Evolutionary conservation across 257 asterid species (phyloP).

Genomic region (Thymus mandschuricus): DNA sequence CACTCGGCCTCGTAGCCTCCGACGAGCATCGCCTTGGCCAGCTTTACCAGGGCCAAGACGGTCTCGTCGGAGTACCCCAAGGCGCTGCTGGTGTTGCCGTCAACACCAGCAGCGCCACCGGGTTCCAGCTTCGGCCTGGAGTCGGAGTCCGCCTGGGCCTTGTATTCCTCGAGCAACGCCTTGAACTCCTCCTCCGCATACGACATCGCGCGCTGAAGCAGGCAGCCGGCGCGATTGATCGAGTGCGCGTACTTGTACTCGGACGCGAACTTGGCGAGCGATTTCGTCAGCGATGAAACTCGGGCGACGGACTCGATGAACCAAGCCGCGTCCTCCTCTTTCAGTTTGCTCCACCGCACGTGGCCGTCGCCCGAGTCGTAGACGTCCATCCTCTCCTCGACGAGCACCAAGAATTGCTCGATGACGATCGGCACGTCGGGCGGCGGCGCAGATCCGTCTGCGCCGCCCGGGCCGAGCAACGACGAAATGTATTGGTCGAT

Average conservation of each 20-base stretch:
- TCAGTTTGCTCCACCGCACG: constrained; percentile 54
- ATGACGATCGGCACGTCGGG: constrained; percentile 61
- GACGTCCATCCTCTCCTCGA: constrained; percentile 63
- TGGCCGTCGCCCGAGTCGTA: constrained; percentile 47
- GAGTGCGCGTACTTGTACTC: constrained; percentile 59
- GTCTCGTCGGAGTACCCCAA: constrained; percentile 53
- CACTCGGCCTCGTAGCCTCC: constrained; percentile 80
- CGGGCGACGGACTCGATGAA: constrained; percentile 52
- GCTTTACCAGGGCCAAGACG: constrained; percentile 35
- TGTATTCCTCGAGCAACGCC: constrained; percentile 56
- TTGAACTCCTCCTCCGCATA: constrained; percentile 81
- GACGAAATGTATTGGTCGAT: constrained; percentile 61
- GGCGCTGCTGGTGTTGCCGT: too few species aligned
- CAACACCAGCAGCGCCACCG: not conserved
- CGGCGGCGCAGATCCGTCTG: constrained; percentile 12
- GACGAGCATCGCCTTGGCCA: constrained; percentile 52
- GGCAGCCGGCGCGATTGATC: constrained; percentile 62
- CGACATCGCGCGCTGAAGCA: constrained; percentile 70
- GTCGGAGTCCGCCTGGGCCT: constrained; percentile 26
- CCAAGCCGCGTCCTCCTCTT: constrained; percentile 50
- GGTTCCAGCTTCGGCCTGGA: constrained; percentile 36
- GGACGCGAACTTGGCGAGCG: constrained; percentile 44
- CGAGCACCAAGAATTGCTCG: constrained; percentile 69
- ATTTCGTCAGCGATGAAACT: constrained; percentile 43
- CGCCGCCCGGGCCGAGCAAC: not conserved